These are phyloP conservation scores for Myochromella boudieri DNA, from an alignment of 768 basidiomycete genomes.

Conservation along the genomic window DNA sequence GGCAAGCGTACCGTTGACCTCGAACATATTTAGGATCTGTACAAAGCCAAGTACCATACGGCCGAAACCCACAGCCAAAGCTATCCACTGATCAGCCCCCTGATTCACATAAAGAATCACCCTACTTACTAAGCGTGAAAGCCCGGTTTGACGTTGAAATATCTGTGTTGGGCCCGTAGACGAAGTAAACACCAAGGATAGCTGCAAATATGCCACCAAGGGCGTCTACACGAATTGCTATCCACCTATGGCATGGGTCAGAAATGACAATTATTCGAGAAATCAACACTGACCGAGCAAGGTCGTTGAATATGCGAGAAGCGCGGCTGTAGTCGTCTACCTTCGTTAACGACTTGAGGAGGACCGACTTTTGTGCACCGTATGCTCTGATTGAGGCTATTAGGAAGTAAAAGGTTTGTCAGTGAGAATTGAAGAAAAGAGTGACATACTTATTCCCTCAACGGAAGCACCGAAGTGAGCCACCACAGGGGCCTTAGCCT, in stretches of 20 bases:
- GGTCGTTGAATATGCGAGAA: constrained; percentile 46
- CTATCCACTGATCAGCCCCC: not conserved
- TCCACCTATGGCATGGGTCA: constrained; percentile 26
- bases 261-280: not conserved
- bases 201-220: constrained; percentile 56
- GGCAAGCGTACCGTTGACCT: constrained; percentile 38
- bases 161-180: constrained; percentile 48
- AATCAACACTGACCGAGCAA: constrained; percentile 18
- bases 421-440: not conserved
- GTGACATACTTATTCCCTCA: constrained; percentile 44
- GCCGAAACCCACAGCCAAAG: constrained; percentile 46
- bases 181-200: constrained; percentile 50
- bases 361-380: constrained; percentile 50
- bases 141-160: constrained; percentile 14
- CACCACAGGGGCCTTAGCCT: constrained; percentile 33
- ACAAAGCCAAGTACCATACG: constrained; percentile 48
- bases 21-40: constrained; percentile 38
- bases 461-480: constrained; percentile 52
- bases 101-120: not conserved
- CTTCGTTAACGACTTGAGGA: constrained; percentile 38
- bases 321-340: constrained; percentile 52
- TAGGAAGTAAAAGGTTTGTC: not conserved
- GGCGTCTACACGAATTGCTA: constrained; percentile 50
- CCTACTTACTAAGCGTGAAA: constrained; percentile 13
- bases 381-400: constrained; percentile 67